phyloP scores from a whole-genome alignment of 768 basidiomycete genomes.

The Xerocomellus intermedius region DNA sequence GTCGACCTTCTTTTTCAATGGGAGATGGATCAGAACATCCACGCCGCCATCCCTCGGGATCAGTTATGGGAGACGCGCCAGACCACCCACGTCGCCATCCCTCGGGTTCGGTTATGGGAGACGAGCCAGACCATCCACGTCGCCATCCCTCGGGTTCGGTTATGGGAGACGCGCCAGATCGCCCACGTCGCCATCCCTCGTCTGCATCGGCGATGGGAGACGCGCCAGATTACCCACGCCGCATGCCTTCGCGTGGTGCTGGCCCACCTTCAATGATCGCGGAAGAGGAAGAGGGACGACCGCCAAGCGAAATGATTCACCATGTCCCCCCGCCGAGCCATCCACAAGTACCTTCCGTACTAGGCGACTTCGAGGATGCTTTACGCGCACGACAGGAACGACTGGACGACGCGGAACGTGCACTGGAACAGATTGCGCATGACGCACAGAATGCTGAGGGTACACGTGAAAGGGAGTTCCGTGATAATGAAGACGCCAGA shows the following conservation, averaged over 20 bases:
- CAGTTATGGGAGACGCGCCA: neutral
- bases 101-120: neutral
- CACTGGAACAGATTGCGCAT: conserved; percentile 46
- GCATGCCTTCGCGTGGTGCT: conserved; percentile 17
- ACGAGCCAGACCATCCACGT: neutral
- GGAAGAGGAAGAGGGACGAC: conserved; percentile 21
- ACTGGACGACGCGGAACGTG: conserved; percentile 53
- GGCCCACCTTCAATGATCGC: conserved; percentile 7
- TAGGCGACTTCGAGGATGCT: conserved; percentile 43
- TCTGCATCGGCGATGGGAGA: neutral
- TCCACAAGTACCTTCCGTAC: conserved; percentile 17
- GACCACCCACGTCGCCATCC: neutral
- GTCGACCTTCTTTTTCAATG: neutral
- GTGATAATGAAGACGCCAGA: conserved; percentile 61
- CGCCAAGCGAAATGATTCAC: conserved; percentile 27
- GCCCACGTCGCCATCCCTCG: conserved; percentile 5
- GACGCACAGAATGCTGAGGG: conserved; percentile 61
- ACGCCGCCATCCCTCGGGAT: conserved; percentile 15
- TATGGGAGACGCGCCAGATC: neutral
- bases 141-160: too few species aligned
- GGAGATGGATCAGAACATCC: conserved; percentile 3
- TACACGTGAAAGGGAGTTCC: conserved; percentile 62
- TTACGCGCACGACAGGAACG: conserved; percentile 48
- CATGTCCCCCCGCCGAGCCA: conserved; percentile 26
- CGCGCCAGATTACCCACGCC: neutral